These are phyloP conservation scores for Bryopsis sp. DNA, from an alignment of 139 green algal species.

Conservation along the genomic window DNA sequence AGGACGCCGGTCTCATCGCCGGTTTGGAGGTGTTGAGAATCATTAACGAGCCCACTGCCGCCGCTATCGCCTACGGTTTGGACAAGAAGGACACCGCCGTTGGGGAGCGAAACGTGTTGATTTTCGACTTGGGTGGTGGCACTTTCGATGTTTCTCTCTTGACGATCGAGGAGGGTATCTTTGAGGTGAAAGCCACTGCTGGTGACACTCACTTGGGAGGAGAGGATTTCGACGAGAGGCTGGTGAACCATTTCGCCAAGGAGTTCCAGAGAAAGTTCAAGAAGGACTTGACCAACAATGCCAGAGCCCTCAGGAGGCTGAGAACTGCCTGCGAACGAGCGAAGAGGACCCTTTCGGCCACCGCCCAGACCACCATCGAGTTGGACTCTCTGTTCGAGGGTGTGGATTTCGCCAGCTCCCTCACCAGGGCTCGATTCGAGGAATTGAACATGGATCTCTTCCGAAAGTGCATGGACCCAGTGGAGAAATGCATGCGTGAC, in stretches of 20 bases:
- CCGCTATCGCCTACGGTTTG: slow-evolving; percentile 86
- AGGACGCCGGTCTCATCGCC: slow-evolving; percentile 91
- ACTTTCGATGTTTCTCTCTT: slow-evolving; percentile 94
- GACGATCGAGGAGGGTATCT: slow-evolving; percentile 98
- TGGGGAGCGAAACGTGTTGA: slow-evolving; percentile 78
- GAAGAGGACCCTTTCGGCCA: slow-evolving; percentile 47
- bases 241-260: slow-evolving; percentile 88
- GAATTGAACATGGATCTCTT: slow-evolving; percentile 97
- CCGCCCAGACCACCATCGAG: slow-evolving; percentile 87
- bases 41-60: slow-evolving; percentile 96
- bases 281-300: slow-evolving; percentile 89
- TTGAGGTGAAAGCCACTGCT: slow-evolving; percentile 96
- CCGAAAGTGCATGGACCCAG: slow-evolving; percentile 98
- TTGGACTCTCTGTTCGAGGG: slow-evolving; percentile 96
- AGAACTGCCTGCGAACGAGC: slow-evolving; percentile 84
- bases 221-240: slow-evolving; percentile 95
- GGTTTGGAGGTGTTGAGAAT: slow-evolving; percentile 93
- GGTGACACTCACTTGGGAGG: slow-evolving; percentile 97
- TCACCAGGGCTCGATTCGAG: slow-evolving; percentile 95
- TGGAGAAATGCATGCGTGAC: slow-evolving; percentile 88
- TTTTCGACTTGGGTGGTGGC: slow-evolving; percentile 93
- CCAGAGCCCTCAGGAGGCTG: slow-evolving; percentile 55
- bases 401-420: slow-evolving; percentile 93
- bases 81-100: slow-evolving; percentile 49
- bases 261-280: slow-evolving; percentile 99